Percentiles rank a stretch among this genome's conserved stretches.
Conservation (phyloP, 2,329 filamentous ascomycete genomes). For the Fusarium secorum region DNA sequence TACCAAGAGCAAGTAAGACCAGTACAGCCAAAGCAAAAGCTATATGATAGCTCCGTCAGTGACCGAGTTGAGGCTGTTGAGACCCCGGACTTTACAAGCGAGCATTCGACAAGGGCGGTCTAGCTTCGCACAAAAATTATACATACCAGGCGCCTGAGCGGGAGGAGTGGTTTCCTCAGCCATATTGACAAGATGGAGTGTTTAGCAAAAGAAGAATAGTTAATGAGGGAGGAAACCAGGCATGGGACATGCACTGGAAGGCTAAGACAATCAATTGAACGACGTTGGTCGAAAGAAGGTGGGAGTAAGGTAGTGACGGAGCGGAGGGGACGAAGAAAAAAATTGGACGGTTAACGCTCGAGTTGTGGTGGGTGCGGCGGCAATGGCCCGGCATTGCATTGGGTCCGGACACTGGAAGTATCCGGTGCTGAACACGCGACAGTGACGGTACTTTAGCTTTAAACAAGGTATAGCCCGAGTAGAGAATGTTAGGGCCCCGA, state of each 20-base stretch:
- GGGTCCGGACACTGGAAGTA: constrained; percentile 23
- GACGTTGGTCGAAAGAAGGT: constrained; percentile 35
- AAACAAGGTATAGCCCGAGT: constrained; percentile 25
- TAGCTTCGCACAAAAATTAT: constrained; percentile 24
- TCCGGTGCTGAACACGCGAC: constrained; percentile 19
- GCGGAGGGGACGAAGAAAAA: constrained; percentile 41
- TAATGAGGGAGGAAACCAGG: constrained; percentile 33
- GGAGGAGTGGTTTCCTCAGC: constrained; percentile 45
- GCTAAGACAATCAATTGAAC: constrained; percentile 38
- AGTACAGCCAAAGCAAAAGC: background rate
- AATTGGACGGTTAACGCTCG: constrained; percentile 38
- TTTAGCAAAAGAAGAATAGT: constrained; percentile 23
- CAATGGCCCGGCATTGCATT: constrained; percentile 41
- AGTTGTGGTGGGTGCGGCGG: constrained; percentile 35
- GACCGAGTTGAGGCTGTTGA: background rate
- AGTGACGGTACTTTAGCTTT: constrained; percentile 23
- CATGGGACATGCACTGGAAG: constrained; percentile 42
- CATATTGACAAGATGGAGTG: constrained; percentile 42
- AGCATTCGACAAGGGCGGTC: constrained; percentile 30
- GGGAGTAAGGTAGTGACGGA: constrained; percentile 32
- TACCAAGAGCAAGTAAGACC: background rate
- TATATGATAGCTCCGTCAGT: constrained; percentile 8
- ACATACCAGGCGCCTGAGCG: constrained; percentile 41
- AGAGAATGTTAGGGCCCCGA: constrained; percentile 24
- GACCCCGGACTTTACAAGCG: constrained; percentile 27